Base-by-base conservation (phyloP, 2,329 filamentous ascomycete species). In the Diplocarpon rosae region DNA sequence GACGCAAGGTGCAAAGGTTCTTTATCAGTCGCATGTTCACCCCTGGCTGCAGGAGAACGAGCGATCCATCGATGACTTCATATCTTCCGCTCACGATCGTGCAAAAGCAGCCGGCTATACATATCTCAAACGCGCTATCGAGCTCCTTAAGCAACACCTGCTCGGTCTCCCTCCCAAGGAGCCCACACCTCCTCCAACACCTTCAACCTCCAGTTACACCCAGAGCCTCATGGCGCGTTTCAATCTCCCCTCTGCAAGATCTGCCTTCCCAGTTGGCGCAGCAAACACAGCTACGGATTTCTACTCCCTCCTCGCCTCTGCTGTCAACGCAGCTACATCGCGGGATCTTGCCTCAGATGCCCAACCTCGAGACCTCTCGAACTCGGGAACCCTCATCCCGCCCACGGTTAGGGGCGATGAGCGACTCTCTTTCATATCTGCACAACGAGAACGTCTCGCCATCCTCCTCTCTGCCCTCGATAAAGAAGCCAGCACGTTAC, bases 21-120 rank as follows among this genome's bases (percentile, higher is more conserved):
- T 96, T 52, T 98, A 96, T 70, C 78, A 88, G 59, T 74, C 79
- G 50, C 80, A 92, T 63, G 72, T 96, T 49, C 83, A 94, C 64
- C 90, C 90, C 0, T 95, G 90, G 69, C 79, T 98, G 39, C 72
- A 79, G 58, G 75, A 88, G 49, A 90, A 98, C 64, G 92, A 96
- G 66, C 65, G 72, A 35, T 78, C 85, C 53, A 96, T 98, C 64
- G 92, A 98, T 60, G 78, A 86, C 50, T 82, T 95, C 60, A 95
- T 96, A 63, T 81, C 80, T 52, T 76, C 79, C 48, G 73, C 80
- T 33, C 89, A 96, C 64, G 85, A 87, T 54, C 79, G 80, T 46
- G 77, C 86, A 50, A 85, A 81, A 65, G 70, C 78, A 13, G 79
- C 85, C 32, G 89, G 90, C 33, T 70, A 94, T 47, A 71, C 79